Evolutionary conservation across 2,329 filamentous ascomycete species (phyloP), one percentile per base, ranked within the genome.

Genomic region (Apiospora kogelbergensis): DNA sequence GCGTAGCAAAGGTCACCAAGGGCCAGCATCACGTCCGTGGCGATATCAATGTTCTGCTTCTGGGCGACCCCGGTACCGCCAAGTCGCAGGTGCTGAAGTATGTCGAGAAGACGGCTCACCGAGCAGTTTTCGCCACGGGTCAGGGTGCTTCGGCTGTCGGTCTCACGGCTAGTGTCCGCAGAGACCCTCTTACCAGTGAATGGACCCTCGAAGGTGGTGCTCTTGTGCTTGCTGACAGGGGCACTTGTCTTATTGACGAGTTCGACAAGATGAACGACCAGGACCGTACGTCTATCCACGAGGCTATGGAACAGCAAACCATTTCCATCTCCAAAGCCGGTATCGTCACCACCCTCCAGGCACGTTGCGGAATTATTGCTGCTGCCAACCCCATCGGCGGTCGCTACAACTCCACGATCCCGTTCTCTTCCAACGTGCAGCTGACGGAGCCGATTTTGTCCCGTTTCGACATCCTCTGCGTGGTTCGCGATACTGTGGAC

Each of bases 261-360:
- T 99, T 99, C 76, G 96, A 99, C 88, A 99, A 99, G 86, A 99
- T 99, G 96, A 98, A 98, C 80, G 96, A 99, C 79, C 94, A 98
- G 78, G 96, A 99, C 80, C 90, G 96, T 73, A 98, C 96, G 0
- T 97, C 94, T 9, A 99, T 99, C 74, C 96, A 99, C 87, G 96
- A 99, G 85, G 96, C 96, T 70, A 99, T 99, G 96, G 96, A 99
- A 81, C 96, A 99, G 81, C 96, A 99, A 82, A 99, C 96, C 1
- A 99, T 99, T 74, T 98, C 95, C 71, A 99, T 99, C 77, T 97
- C 94, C 72, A 99, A 99, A 80, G 96, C 96, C 0, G 96, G 96
- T 81, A 99, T 99, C 71, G 96, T 99, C 57, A 99, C 96, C 0
- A 98, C 96, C 0, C 86, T 99, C 0, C 95, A 99, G 80, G 96